These are phyloP conservation scores for Daldinia decipiens DNA, from an alignment of 495 filamentous ascomycete genomes.

Conservation along the genomic window DNA sequence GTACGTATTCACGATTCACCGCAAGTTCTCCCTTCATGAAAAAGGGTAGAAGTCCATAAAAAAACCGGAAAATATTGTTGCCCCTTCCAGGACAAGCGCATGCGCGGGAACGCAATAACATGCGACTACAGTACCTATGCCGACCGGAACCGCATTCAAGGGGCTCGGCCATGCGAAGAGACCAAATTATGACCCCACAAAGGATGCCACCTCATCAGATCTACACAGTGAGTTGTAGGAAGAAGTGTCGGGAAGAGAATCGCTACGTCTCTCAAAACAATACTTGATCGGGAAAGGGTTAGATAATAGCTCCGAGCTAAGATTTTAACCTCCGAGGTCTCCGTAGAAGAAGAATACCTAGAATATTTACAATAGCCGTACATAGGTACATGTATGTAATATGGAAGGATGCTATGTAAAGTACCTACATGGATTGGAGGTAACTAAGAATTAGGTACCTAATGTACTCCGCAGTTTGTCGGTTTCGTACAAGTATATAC, in stretches of 20 bases:
- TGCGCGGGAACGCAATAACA: constrained; percentile 29
- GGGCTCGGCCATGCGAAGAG: constrained; percentile 23
- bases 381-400: too few species aligned
- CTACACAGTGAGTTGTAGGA: constrained; percentile 11
- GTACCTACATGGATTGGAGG: not conserved
- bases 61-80: constrained; percentile 11
- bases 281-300: constrained; percentile 1
- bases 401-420: constrained; percentile 3
- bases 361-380: not conserved
- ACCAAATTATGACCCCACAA: constrained; percentile 35
- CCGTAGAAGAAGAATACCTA: constrained; percentile 15
- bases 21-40: constrained; percentile 22
- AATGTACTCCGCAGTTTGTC: constrained; percentile 24
- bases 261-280: not conserved
- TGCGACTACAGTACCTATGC: constrained; percentile 31
- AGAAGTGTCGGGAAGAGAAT: constrained; percentile 1
- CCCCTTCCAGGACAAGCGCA: constrained; percentile 8
- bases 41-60: constrained; percentile 5
- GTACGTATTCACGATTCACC: constrained; percentile 26
- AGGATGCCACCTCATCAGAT: constrained; percentile 34
- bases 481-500: constrained; percentile 18
- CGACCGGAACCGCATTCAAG: constrained; percentile 37
- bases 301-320: constrained; percentile 35
- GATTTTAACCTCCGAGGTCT: constrained; percentile 32
- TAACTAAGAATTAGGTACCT: not conserved